Conservation (phyloP, 1,284 basidiomycete genomes). For the Leccinum huronense region DNA sequence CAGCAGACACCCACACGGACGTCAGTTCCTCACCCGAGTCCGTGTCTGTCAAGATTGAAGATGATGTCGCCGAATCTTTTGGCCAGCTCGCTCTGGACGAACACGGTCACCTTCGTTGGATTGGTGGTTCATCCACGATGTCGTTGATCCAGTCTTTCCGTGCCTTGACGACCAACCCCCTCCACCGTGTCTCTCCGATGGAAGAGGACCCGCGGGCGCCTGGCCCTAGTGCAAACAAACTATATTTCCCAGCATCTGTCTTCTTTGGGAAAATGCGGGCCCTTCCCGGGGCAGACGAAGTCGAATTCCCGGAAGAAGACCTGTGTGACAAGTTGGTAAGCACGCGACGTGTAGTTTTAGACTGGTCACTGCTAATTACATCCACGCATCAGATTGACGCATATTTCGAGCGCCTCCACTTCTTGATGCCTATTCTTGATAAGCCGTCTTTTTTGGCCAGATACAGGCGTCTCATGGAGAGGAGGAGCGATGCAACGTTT, state of each 20-base stretch:
- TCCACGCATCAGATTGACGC: slow-evolving; percentile 62
- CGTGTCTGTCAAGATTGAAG: slow-evolving; percentile 59
- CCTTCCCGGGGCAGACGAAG: slow-evolving; percentile 80
- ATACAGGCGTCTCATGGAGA: slow-evolving; percentile 74
- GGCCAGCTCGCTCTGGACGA: slow-evolving; percentile 87
- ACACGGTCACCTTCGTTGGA: slow-evolving; percentile 89
- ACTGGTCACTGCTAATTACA: slow-evolving; percentile 23
- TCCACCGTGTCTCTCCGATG: slow-evolving; percentile 77
- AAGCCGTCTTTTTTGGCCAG: slow-evolving; percentile 75
- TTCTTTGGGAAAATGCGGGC: slow-evolving; percentile 86
- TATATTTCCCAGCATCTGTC: slow-evolving; percentile 86
- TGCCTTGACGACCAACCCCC: slow-evolving; percentile 66
- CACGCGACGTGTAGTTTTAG: slow-evolving; percentile 15
- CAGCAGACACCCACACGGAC: slow-evolving; percentile 32
- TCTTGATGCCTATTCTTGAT: slow-evolving; percentile 80
- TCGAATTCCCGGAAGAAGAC: slow-evolving; percentile 80
- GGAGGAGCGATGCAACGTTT: slow-evolving; percentile 50
- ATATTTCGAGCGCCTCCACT: slow-evolving; percentile 83
- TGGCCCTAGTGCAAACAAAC: slow-evolving; percentile 72
- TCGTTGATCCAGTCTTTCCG: slow-evolving; percentile 87
- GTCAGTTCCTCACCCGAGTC: slow-evolving; percentile 39
- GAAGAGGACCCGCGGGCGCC: slow-evolving; percentile 76
- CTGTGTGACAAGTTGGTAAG: slow-evolving; percentile 74
- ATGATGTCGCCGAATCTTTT: slow-evolving; percentile 75
- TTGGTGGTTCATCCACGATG: slow-evolving; percentile 88